These are phyloP conservation scores for Lathyrus oleraceus DNA, from an alignment of 306 rosid genomes.

Conservation along the genomic window DNA sequence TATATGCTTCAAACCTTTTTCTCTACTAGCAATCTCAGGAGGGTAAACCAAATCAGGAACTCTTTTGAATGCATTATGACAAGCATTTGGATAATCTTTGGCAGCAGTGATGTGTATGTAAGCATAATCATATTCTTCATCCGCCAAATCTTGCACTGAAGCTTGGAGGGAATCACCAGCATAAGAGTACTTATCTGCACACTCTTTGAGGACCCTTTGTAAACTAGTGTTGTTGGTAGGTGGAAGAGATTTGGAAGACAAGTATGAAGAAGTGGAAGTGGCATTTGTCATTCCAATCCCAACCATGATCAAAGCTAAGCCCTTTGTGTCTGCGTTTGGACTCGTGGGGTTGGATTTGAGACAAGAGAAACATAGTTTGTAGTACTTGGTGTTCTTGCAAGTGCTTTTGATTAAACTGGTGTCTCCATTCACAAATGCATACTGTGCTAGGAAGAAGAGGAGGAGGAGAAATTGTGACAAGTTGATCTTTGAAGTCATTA, in stretches of 20 bases:
- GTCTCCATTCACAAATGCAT: constrained; percentile 45
- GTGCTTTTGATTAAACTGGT: constrained; percentile 65
- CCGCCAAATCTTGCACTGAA: constrained; percentile 53
- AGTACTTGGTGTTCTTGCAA: constrained; percentile 74
- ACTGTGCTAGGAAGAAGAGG: constrained; percentile 38
- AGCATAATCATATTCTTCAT: constrained; percentile 76
- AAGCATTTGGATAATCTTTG: constrained; percentile 78
- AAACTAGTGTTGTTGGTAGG: constrained; percentile 34
- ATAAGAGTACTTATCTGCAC: constrained; percentile 65
- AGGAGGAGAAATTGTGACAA: constrained; percentile 41
- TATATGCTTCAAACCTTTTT: constrained; percentile 69
- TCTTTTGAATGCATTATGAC: constrained; percentile 66
- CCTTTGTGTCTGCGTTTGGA: constrained; percentile 63
- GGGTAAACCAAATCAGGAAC: constrained; percentile 57
- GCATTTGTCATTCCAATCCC: constrained; percentile 66
- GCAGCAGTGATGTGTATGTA: constrained; percentile 73
- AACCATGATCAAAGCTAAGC: constrained; percentile 67
- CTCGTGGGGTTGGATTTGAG: constrained; percentile 70
- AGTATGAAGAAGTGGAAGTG: constrained; percentile 67
- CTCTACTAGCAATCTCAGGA: constrained; percentile 63
- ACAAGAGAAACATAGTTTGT: constrained; percentile 65
- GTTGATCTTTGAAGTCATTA: constrained; percentile 41
- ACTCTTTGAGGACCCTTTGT: constrained; percentile 62
- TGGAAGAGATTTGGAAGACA: constrained; percentile 59
- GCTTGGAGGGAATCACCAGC: constrained; percentile 71